phyloP scores from a whole-genome alignment of 169 alveolate genomes.

The Amoebophrya sp. region DNA sequence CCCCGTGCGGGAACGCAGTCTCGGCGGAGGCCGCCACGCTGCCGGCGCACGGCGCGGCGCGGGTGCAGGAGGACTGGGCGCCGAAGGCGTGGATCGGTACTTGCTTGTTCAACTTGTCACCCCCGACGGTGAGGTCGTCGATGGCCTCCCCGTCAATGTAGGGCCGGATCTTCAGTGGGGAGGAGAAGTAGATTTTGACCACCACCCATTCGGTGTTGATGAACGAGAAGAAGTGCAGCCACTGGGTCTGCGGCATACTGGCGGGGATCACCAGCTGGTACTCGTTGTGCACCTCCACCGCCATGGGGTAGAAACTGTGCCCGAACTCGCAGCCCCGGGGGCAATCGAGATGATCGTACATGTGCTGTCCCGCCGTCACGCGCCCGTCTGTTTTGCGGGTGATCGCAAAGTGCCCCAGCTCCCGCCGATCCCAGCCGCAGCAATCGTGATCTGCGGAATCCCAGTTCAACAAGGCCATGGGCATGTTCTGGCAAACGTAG shows the following conservation, averaged over 20 bases:
- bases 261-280: neutral
- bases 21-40: neutral
- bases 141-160: neutral
- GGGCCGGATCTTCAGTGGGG: neutral
- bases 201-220: neutral
- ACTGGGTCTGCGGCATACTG: neutral
- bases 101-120: neutral
- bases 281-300: neutral
- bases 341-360: neutral
- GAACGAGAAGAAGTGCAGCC: neutral
- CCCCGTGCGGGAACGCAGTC: neutral
- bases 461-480: neutral
- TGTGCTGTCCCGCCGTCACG: neutral
- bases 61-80: neutral
- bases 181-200: neutral
- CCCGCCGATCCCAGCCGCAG: neutral
- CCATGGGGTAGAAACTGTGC: neutral
- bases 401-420: neutral
- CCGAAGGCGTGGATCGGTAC: neutral
- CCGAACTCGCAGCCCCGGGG: neutral
- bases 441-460: neutral
- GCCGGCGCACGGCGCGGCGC: neutral
- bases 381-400: neutral
- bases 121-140: neutral
- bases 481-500: neutral